A percentile compares a stretch with the other conserved stretches of the same genome.
Conservation (phyloP, 2,329 filamentous ascomycete genomes). For the Pyricularia sp. region DNA sequence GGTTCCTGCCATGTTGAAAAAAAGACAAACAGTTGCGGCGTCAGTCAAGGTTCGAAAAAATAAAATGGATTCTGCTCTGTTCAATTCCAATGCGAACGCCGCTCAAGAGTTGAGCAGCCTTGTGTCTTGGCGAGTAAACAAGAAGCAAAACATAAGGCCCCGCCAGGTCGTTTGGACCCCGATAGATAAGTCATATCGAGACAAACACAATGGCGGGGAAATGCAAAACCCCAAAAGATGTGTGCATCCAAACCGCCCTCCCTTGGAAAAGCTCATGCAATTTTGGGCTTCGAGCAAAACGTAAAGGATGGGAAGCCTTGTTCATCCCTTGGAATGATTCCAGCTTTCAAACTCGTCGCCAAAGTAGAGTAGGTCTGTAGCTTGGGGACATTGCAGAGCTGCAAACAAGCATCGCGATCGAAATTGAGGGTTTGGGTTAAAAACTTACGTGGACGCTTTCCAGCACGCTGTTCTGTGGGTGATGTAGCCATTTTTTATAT, state of each 20-base stretch:
- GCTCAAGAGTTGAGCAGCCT: neutral
- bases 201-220: neutral
- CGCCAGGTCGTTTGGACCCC: neutral
- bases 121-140: too few relatives aligned
- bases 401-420: neutral
- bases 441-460: conserved; percentile 21
- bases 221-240: neutral
- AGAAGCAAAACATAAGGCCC: neutral
- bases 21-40: neutral
- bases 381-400: neutral
- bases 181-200: neutral
- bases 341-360: neutral
- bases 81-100: neutral
- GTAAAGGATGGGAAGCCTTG: neutral
- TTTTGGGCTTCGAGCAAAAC: neutral
- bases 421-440: neutral
- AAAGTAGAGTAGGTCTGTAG: neutral
- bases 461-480: conserved; percentile 18
- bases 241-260: neutral
- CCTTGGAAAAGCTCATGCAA: neutral
- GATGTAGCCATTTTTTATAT: conserved; percentile 13
- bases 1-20: conserved; percentile 53
- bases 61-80: neutral
- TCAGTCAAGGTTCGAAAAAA: neutral
- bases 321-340: neutral